Percentiles rank a stretch among this genome's conserved stretches.
phyloP scores from a whole-genome alignment of 2,329 filamentous ascomycete genomes.

The Penicillium paneum region DNA sequence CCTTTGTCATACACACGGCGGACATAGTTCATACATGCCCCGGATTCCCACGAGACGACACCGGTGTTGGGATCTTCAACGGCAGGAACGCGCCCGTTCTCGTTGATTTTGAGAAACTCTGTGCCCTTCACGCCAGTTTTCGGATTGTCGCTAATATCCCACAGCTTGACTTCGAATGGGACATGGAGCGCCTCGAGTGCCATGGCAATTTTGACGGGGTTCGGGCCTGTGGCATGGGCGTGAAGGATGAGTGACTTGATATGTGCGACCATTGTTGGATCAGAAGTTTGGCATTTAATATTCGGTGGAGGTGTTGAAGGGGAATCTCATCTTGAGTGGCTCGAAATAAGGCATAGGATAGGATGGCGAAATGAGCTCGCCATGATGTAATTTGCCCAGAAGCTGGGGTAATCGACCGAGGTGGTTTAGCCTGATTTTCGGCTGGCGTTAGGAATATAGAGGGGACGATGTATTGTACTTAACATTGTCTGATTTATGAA shows the following conservation, averaged over 20 bases:
- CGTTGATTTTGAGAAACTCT: constrained; percentile 42
- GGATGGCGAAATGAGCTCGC: constrained; percentile 4
- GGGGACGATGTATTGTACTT: background rate
- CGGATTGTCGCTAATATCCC: constrained; percentile 42
- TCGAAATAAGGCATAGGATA: background rate
- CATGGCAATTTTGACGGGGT: constrained; percentile 46
- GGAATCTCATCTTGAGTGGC: background rate
- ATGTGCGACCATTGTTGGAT: constrained; percentile 17
- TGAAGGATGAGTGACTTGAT: constrained; percentile 40
- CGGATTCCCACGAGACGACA: constrained; percentile 39
- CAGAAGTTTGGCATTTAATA: background rate
- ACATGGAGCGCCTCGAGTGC: constrained; percentile 41
- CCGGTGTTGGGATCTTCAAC: constrained; percentile 42
- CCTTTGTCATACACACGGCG: constrained; percentile 43
- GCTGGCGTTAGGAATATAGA: background rate
- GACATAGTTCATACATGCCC: constrained; percentile 41
- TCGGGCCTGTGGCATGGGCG: constrained; percentile 42
- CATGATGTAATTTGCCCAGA: constrained; percentile 18
- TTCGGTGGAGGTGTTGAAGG: background rate
- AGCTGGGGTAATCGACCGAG: background rate
- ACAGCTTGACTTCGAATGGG: constrained; percentile 43
- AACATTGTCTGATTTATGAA: background rate
- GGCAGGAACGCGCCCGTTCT: constrained; percentile 44
- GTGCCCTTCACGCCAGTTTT: constrained; percentile 31
- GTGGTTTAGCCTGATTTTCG: constrained; percentile 5